These are phyloP conservation scores for Blepharisma japonicum DNA, from an alignment of 73 alveolate genomes.

Conservation along the genomic window DNA sequence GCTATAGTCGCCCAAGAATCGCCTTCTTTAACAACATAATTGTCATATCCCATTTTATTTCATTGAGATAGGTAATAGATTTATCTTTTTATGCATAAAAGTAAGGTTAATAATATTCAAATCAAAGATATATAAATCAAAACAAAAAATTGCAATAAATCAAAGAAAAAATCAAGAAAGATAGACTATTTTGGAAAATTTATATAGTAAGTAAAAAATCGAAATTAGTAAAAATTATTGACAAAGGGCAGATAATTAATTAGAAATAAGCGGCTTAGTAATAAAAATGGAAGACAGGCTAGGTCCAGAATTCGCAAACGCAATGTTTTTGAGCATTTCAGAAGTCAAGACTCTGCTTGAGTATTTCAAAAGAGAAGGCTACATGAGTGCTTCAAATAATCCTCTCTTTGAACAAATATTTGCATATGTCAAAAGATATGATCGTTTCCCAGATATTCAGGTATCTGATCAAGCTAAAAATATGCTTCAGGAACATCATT, in stretches of 20 bases:
- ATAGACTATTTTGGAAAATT: too few species aligned
- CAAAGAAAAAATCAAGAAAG: too few species aligned
- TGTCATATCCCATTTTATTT: background rate
- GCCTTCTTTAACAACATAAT: background rate
- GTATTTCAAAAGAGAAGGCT: conserved; percentile 17
- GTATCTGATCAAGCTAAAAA: conserved; percentile 10
- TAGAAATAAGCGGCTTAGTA: too few species aligned
- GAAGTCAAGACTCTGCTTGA: conserved; percentile 6
- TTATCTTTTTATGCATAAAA: too few species aligned
- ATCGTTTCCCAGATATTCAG: conserved; percentile 23
- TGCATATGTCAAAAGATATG: conserved; percentile 8
- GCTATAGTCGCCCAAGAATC: conserved; percentile 1
- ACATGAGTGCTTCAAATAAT: background rate
- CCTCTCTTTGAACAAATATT: conserved; percentile 13
- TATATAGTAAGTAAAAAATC: too few species aligned
- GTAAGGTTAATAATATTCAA: too few species aligned
- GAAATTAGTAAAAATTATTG: too few species aligned
- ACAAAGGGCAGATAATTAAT: too few species aligned
- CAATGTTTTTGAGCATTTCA: conserved; percentile 7
- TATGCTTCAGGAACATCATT: background rate
- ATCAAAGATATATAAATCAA: too few species aligned
- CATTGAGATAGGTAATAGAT: background rate
- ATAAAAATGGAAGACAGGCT: conserved; percentile 19
- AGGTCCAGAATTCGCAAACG: conserved; percentile 28
- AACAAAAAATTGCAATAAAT: too few species aligned